These are phyloP conservation scores for Herpetospermum pedunculosum DNA, from an alignment of 306 rosid genomes.

Conservation along the genomic window DNA sequence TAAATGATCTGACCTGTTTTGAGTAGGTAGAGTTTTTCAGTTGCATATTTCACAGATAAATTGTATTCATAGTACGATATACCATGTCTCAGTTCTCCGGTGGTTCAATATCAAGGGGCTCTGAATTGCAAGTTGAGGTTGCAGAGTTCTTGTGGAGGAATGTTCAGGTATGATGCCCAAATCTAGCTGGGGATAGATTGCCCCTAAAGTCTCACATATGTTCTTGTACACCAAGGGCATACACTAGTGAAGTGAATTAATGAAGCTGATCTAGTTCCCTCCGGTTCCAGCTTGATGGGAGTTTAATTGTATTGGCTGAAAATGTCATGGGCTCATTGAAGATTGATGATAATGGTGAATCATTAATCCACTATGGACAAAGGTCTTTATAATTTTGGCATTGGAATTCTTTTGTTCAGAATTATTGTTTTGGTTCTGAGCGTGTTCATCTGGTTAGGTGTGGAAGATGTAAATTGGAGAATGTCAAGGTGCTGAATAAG, in stretches of 20 bases:
- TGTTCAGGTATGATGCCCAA: slow-evolving; percentile 45
- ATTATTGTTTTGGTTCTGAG: background rate
- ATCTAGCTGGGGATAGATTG: background rate
- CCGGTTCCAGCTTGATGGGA: slow-evolving; percentile 62
- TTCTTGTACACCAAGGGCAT: background rate
- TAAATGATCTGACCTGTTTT: background rate
- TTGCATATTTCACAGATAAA: background rate
- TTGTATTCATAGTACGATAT: background rate
- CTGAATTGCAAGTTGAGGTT: slow-evolving; percentile 85
- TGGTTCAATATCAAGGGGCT: slow-evolving; percentile 74
- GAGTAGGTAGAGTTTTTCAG: background rate
- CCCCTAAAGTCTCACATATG: background rate
- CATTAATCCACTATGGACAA: slow-evolving; percentile 60
- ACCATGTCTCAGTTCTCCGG: slow-evolving; percentile 49
- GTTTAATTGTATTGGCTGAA: slow-evolving; percentile 57
- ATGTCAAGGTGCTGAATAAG: slow-evolving; percentile 65
- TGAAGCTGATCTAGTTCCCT: slow-evolving; percentile 25
- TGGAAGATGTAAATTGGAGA: slow-evolving; percentile 84
- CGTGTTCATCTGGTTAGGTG: slow-evolving; percentile 43
- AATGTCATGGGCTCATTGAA: slow-evolving; percentile 54
- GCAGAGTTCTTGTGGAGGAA: slow-evolving; percentile 85
- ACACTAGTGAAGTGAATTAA: background rate
- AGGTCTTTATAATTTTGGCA: slow-evolving; percentile 29
- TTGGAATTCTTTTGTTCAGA: background rate
- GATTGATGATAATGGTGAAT: slow-evolving; percentile 43